These are phyloP conservation scores for Vitis labrusca DNA, from an alignment of 164 flowering plant species.

Conservation along the genomic window DNA sequence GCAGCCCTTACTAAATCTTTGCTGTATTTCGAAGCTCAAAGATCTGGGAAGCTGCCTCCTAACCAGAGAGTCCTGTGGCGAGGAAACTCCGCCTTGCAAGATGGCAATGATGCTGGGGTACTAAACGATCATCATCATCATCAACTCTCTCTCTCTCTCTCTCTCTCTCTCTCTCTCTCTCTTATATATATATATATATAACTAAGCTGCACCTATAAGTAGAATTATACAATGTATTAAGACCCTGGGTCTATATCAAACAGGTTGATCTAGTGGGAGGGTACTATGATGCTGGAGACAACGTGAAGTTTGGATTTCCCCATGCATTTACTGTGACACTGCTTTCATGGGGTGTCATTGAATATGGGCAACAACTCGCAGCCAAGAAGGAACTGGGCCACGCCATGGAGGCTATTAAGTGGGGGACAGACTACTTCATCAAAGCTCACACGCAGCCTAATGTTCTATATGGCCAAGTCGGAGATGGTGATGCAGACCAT, in stretches of 20 bases:
- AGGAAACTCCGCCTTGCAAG: constrained; percentile 42
- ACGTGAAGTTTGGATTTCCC: constrained; percentile 61
- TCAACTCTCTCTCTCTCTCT: too few species aligned
- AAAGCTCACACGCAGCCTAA: constrained; percentile 46
- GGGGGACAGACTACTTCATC: constrained; percentile 62
- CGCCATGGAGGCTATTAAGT: constrained; percentile 38
- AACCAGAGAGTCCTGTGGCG: constrained; percentile 49
- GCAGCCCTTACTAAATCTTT: constrained; percentile 40
- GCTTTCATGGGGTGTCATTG: constrained; percentile 53
- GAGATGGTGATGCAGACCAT: constrained; percentile 70
- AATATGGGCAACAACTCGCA: constrained; percentile 16
- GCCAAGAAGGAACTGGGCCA: constrained; percentile 25
- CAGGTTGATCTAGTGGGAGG: constrained; percentile 58
- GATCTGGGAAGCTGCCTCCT: constrained; percentile 31
- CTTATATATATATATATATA: too few species aligned
- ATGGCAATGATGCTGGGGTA: constrained; percentile 34
- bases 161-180: background rate
- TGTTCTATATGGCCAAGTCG: constrained; percentile 59
- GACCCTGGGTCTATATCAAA: background rate
- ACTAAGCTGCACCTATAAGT: too few species aligned
- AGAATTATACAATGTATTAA: too few species aligned
- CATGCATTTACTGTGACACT: constrained; percentile 52
- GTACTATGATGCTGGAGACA: constrained; percentile 64
- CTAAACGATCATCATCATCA: background rate
- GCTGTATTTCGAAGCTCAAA: constrained; percentile 45